Evolutionary conservation across 208 protist species (phyloP).

Genomic region (Plasmodiophora brassicae): DNA sequence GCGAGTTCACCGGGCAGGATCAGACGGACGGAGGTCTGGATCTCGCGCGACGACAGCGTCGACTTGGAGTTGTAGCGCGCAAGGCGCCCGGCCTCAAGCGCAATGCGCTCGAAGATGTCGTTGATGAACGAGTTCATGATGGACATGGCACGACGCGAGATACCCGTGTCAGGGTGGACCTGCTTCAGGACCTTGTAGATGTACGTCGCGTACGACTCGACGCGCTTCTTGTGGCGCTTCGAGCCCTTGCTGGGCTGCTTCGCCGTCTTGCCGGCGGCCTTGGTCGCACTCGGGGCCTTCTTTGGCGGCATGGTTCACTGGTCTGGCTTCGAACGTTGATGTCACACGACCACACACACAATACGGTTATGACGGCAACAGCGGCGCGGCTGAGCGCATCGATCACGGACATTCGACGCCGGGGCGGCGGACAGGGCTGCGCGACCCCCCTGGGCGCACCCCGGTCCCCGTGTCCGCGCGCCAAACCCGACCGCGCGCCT

Average conservation of each 20-base stretch:
- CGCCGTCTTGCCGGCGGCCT: background rate
- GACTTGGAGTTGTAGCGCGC: slow-evolving; percentile 91
- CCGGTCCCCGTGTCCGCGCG: too few species aligned
- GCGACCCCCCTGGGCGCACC: too few species aligned
- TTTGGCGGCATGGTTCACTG: background rate
- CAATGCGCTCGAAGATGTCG: slow-evolving; percentile 91
- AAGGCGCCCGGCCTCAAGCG: slow-evolving; percentile 85
- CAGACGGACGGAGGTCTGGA: slow-evolving; percentile 88
- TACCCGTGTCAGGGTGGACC: slow-evolving; percentile 90
- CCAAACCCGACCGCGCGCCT: too few species aligned
- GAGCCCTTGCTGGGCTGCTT: background rate
- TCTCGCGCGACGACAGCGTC: slow-evolving; percentile 88
- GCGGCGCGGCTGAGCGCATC: too few species aligned
- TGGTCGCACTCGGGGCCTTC: background rate
- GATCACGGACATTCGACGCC: too few species aligned
- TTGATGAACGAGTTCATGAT: slow-evolving; percentile 93
- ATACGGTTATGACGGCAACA: too few species aligned
- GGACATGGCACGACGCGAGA: slow-evolving; percentile 90
- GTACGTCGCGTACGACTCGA: slow-evolving; percentile 79
- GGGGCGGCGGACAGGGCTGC: too few species aligned
- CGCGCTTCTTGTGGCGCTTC: slow-evolving; percentile 65
- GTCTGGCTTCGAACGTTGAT: too few species aligned
- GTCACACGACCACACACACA: too few species aligned
- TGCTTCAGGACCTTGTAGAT: slow-evolving; percentile 88
- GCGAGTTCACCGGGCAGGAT: slow-evolving; percentile 93